Conservation (phyloP, 345 rosid species). For the Populus tremula region DNA sequence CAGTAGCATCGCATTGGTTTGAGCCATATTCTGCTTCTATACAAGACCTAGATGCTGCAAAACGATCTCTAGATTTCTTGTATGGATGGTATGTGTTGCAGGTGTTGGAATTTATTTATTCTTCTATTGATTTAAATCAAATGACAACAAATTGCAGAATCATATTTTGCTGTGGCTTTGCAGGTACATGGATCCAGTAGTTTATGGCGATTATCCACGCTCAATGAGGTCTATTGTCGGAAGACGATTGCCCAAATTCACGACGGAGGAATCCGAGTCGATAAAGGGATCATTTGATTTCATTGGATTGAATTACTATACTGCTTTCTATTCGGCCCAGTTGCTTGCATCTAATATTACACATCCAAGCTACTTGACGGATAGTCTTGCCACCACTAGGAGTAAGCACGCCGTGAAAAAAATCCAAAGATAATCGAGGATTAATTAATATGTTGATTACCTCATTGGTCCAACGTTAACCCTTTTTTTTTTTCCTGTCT, state of each 20-base stretch:
- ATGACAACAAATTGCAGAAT: not conserved
- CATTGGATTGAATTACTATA: conserved; percentile 49
- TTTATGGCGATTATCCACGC: conserved; percentile 40
- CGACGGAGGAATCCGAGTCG: conserved; percentile 26
- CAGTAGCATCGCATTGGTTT: conserved; percentile 39
- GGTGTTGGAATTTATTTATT: too few relatives aligned
- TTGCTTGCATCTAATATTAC: not conserved
- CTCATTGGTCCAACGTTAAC: not conserved
- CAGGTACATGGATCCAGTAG: conserved; percentile 48
- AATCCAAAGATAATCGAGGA: not conserved
- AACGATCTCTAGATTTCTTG: conserved; percentile 37
- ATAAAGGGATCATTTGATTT: conserved; percentile 47
- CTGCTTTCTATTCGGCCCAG: conserved; percentile 29
- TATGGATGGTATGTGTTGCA: conserved; percentile 33
- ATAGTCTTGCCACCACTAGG: conserved; percentile 10
- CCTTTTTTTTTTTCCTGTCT: not conserved
- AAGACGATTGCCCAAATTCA: conserved; percentile 34
- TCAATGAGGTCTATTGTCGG: conserved; percentile 32
- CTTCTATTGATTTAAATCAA: too few relatives aligned
- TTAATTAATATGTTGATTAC: not conserved
- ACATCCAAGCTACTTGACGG: conserved; percentile 25
- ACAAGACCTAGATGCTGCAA: conserved; percentile 30
- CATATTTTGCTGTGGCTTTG: not conserved
- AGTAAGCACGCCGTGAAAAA: conserved; percentile 13
- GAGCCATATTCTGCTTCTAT: conserved; percentile 32